A percentile compares a stretch with the other conserved stretches of the same genome.
These are phyloP conservation scores for Furcasterigmium sp. DNA, from an alignment of 2,329 filamentous ascomycete species.

Conservation along the genomic window DNA sequence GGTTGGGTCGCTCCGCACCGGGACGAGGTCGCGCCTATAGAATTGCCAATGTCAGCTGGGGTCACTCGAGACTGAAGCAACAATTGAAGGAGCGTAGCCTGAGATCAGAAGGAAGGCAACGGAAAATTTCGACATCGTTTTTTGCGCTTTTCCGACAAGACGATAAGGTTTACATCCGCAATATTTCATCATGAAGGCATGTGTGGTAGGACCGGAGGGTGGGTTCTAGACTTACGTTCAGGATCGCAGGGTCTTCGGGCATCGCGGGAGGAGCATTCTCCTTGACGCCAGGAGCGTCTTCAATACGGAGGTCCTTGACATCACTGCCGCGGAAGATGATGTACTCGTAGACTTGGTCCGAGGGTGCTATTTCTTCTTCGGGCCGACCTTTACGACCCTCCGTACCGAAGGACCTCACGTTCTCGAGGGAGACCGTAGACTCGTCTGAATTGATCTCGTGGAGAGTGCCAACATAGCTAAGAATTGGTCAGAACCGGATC, in stretches of 20 bases:
- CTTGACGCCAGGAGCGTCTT: constrained; percentile 71
- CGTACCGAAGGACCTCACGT: constrained; percentile 90
- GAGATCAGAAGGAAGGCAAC: constrained; percentile 99
- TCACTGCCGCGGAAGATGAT: constrained; percentile 98
- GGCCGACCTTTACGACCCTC: constrained; percentile 79
- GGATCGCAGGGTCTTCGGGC: constrained; percentile 92
- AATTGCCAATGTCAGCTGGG: constrained; percentile 18
- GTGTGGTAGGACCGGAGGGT: constrained; percentile 9
- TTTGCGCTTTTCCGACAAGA: constrained; percentile 88
- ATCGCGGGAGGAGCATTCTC: constrained; percentile 72
- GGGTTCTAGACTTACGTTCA: constrained; percentile 71
- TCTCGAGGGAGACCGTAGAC: constrained; percentile 93
- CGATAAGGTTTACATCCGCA: constrained; percentile 86
- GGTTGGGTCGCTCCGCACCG: constrained; percentile 24
- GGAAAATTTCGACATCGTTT: constrained; percentile 93
- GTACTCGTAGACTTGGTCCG: constrained; percentile 91
- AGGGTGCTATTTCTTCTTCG: constrained; percentile 76
- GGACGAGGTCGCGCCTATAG: constrained; percentile 34
- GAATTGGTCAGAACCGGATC: not conserved
- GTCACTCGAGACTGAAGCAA: constrained; percentile 4
- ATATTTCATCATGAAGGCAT: constrained; percentile 75
- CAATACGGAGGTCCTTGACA: constrained; percentile 95
- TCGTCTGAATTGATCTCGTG: constrained; percentile 98
- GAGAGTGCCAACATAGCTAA: constrained; percentile 88
- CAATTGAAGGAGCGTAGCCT: constrained; percentile 8